Evolutionary conservation across 192 early-diverging fungal species (phyloP).

Genomic region (Backusella mclennaniae): DNA sequence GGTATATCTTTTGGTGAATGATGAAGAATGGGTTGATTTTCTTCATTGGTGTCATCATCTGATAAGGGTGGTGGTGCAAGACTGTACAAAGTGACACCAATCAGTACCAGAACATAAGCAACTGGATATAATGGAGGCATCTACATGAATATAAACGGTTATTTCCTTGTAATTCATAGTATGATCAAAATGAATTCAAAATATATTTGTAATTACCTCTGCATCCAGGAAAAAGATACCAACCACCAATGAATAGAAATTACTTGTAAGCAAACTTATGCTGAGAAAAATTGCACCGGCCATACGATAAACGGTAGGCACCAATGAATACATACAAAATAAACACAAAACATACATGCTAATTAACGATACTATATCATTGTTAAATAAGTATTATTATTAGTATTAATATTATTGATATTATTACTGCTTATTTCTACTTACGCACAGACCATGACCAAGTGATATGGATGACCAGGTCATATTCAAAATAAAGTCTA

Average conservation of each 20-base stretch:
- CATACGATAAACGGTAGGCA: constrained; percentile 23
- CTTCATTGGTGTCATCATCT: neutral
- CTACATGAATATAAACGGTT: neutral
- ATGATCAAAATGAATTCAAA: no score
- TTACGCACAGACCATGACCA: constrained; percentile 23
- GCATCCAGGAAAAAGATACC: constrained; percentile 23
- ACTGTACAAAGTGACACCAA: constrained; percentile 17
- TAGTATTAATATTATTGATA: neutral
- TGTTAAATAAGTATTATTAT: neutral
- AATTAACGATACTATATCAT: constrained; percentile 8
- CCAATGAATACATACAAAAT: constrained; percentile 26
- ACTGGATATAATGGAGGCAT: constrained; percentile 32
- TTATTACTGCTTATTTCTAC: neutral
- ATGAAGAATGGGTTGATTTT: neutral
- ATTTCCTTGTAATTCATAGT: no score
- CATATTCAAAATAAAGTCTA: constrained; percentile 26
- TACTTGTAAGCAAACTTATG: constrained; percentile 32
- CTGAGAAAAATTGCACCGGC: constrained; percentile 28
- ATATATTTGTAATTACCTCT: constrained; percentile 1
- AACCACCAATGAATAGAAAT: constrained; percentile 31
- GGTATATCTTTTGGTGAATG: neutral
- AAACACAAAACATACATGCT: constrained; percentile 23
- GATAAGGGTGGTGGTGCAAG: constrained; percentile 9
- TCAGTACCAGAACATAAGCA: constrained; percentile 24
- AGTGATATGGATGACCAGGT: neutral